Percentiles rank a stretch among this genome's conserved stretches.
phyloP scores from a whole-genome alignment of 164 flowering plant genomes.

The Buxus sempervirens region DNA sequence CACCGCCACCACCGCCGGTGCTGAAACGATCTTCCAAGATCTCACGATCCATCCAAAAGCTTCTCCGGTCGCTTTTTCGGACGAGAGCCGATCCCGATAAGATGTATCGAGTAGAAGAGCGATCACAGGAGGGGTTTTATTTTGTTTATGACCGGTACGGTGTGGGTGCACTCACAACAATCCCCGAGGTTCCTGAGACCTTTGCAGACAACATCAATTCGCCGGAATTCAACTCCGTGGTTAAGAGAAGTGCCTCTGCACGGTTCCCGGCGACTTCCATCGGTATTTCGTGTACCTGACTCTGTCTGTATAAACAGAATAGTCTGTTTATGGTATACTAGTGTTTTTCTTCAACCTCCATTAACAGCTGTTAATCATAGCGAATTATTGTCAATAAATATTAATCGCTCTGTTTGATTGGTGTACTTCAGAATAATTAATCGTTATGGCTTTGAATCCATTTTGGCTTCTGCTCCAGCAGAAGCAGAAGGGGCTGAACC shows the following conservation, averaged over 20 bases:
- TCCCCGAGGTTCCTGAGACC: conserved; percentile 49
- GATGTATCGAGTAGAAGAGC: background rate
- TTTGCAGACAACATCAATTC: conserved; percentile 23
- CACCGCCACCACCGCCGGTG: conserved; percentile 16
- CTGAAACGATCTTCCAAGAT: conserved; percentile 34
- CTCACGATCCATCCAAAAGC: conserved; percentile 52
- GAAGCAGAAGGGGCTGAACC: too few species aligned
- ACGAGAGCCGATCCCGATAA: conserved; percentile 12
- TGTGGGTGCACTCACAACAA: conserved; percentile 37
- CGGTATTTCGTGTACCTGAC: conserved; percentile 42
- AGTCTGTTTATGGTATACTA: too few species aligned
- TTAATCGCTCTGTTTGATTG: too few species aligned
- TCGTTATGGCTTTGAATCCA: too few species aligned
- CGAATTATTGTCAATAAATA: background rate
- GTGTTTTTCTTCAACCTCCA: too few species aligned
- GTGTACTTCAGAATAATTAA: too few species aligned
- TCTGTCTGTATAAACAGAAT: too few species aligned
- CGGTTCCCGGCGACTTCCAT: conserved; percentile 36
- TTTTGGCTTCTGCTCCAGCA: too few species aligned
- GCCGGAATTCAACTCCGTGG: conserved; percentile 38
- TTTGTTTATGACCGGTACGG: conserved; percentile 32
- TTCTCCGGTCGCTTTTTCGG: conserved; percentile 50
- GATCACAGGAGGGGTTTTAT: conserved; percentile 16
- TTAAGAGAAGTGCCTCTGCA: conserved; percentile 40
- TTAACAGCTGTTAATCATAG: too few species aligned